Base-by-base conservation (phyloP, 2,329 filamentous ascomycete genomes). In the Penicillium sp. region DNA sequence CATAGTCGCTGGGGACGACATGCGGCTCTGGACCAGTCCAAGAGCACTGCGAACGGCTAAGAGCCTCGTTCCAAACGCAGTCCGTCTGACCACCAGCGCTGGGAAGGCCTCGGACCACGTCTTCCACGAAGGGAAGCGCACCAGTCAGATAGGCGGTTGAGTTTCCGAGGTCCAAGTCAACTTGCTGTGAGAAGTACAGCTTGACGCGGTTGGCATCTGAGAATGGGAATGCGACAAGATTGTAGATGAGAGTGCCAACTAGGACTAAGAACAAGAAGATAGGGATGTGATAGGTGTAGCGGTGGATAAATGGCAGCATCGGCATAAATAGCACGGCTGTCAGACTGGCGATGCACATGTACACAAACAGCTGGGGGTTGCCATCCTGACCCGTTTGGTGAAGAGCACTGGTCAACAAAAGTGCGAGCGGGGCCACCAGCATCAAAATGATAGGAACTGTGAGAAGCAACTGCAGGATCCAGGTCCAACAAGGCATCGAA, bases 321-420 rank as follows among this genome's bases (percentile, higher is more conserved):
- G 94, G 94, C 1, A 90, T 77, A 18, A 97, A 75, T 0, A 96
- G 69, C 1, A 96, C 69, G 1, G 90, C 83, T 12, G 86, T 86
- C 58, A 93, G 81, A 6, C 81, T 69, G 0, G 88, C 86, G 41
- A 92, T 82, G 33, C 85, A 73, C 14, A 95, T 69, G 70, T 96
- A 92, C 5, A 92, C 86, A 7, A 85, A 73, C 15, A 96, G 75
- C 18, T 88, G 78, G 33, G 85, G 82, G 58, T 86, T 89, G 2
- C 94, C 94, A 71, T 99, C 94, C 2, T 89, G 83, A 6, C 89
- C 89, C 0, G 92, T 96, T 74, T 96, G 92, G 55, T 87, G 81
- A 20, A 92, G 79, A 2, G 89, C 85, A 31, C 87, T 83, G 4
- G 87, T 89, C 15, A 90, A 71, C 12, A 93, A 76, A 3, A 97